A percentile compares a stretch with the other conserved stretches of the same genome.
These are phyloP conservation scores for Sonneratia caseolaris DNA, from an alignment of 345 rosid species.

Conservation along the genomic window DNA sequence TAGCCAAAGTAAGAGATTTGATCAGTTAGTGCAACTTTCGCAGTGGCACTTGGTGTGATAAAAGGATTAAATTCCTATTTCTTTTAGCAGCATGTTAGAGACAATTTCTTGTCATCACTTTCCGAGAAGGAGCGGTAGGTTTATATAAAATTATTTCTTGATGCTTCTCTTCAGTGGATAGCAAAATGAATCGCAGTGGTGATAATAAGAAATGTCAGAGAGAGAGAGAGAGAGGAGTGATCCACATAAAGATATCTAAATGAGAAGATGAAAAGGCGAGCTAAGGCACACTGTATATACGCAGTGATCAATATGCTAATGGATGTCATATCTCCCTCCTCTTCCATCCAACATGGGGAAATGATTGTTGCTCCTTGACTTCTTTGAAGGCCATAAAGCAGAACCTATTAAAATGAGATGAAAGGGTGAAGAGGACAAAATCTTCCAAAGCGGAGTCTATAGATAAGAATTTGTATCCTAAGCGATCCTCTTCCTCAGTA, in stretches of 20 bases:
- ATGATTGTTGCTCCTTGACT: slow-evolving; percentile 34
- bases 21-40: slow-evolving; percentile 50
- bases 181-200: neutral
- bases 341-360: slow-evolving; percentile 25
- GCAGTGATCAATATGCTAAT: slow-evolving; percentile 14
- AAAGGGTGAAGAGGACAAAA: slow-evolving; percentile 15
- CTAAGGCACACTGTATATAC: slow-evolving; percentile 3
- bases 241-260: neutral
- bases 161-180: neutral
- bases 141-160: slow-evolving; percentile 3
- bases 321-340: slow-evolving; percentile 11
- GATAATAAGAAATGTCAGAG: neutral
- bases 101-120: neutral
- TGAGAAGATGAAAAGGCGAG: neutral
- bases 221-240: neutral
- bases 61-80: neutral
- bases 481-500: neutral
- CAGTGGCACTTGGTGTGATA: slow-evolving; percentile 14
- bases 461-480: neutral
- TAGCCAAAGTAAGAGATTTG: slow-evolving; percentile 34
- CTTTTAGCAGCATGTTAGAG: neutral
- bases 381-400: slow-evolving; percentile 29
- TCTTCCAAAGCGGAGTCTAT: slow-evolving; percentile 9
- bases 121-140: neutral
- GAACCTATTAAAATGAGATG: neutral